These are phyloP conservation scores for Fusarium camptoceras DNA, from an alignment of 2,329 filamentous ascomycete species.

Conservation along the genomic window DNA sequence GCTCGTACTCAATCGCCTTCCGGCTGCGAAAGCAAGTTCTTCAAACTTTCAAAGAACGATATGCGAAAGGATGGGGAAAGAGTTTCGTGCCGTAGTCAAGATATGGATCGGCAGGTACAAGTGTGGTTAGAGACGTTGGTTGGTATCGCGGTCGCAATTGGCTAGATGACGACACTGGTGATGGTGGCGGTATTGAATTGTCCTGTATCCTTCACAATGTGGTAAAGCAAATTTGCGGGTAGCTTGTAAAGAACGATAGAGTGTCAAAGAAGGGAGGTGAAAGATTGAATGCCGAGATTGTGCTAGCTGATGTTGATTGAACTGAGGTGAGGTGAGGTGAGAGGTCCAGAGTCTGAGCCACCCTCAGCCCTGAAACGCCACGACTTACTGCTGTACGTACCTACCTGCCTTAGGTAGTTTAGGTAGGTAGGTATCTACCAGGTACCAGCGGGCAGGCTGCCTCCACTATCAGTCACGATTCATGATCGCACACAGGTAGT, in stretches of 20 bases:
- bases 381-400: conserved; percentile 4
- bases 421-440: no score
- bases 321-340: conserved; percentile 10
- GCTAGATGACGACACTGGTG: conserved; percentile 1
- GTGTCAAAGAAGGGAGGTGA: conserved; percentile 1
- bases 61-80: neutral
- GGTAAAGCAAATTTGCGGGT: neutral
- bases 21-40: neutral
- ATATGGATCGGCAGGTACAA: conserved; percentile 33
- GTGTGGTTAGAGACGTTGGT: neutral
- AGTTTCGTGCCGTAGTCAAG: conserved; percentile 1
- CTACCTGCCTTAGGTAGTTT: neutral
- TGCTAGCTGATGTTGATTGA: conserved; percentile 29
- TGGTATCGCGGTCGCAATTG: conserved; percentile 28
- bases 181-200: neutral
- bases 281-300: conserved; percentile 15
- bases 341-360: conserved; percentile 41
- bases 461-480: neutral
- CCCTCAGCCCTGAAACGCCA: conserved; percentile 33
- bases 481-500: neutral
- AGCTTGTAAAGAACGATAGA: neutral
- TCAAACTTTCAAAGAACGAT: neutral
- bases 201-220: neutral
- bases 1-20: conserved; percentile 1
- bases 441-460: neutral